Conservation (phyloP, 1,139 yeast species). For the Waltiozyma sp. region DNA sequence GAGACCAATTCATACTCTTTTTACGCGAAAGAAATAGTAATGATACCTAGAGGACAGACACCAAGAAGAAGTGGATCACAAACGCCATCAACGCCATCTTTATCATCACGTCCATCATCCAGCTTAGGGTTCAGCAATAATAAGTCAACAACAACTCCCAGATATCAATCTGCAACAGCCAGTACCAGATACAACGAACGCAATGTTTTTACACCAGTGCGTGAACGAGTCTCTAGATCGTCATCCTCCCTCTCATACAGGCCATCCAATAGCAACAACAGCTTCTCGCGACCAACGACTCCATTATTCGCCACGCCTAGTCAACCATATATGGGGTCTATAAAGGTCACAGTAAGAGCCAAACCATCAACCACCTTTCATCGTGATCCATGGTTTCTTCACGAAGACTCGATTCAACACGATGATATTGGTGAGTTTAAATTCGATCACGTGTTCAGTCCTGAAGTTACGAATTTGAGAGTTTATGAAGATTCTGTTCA, state of each 20-base stretch:
- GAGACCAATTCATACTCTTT: too few species aligned
- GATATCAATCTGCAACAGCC: constrained; percentile 1
- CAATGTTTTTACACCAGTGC: constrained; percentile 11
- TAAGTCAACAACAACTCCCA: constrained; percentile 10
- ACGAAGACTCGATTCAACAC: constrained; percentile 32
- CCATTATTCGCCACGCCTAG: constrained; percentile 12
- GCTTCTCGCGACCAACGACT: constrained; percentile 11
- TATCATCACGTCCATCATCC: constrained; percentile 12
- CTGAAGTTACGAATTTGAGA: constrained; percentile 39
- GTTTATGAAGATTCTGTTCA: constrained; percentile 56
- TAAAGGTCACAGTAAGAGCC: constrained; percentile 26
- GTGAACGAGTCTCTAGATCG: constrained; percentile 10
- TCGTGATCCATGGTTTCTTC: constrained; percentile 30
- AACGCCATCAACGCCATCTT: constrained; percentile 10
- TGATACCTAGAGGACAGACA: constrained; percentile 13
- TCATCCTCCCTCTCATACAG: constrained; percentile 6
- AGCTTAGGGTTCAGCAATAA: constrained; percentile 9
- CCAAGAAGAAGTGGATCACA: constrained; percentile 9
- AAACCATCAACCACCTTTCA: constrained; percentile 21
- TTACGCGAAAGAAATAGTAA: not conserved
- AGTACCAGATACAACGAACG: constrained; percentile 11
- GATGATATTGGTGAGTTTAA: constrained; percentile 45
- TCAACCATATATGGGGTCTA: constrained; percentile 23
- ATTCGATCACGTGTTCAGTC: constrained; percentile 69
- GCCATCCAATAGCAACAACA: not conserved